Conservation (phyloP, 2,329 filamentous ascomycete species). For the Neonectria coccinea region DNA sequence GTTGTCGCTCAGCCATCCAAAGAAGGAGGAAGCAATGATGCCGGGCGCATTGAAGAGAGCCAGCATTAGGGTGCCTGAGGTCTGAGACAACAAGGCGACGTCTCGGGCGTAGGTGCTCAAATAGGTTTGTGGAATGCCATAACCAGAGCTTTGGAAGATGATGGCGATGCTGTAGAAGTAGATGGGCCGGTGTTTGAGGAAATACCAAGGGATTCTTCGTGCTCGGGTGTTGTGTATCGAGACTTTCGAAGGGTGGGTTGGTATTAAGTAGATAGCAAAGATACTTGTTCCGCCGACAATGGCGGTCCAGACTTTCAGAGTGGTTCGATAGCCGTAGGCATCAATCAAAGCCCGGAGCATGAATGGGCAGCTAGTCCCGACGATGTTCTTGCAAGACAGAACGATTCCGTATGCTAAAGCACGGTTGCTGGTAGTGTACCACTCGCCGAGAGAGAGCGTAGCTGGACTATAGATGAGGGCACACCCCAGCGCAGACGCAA, state of each 20-base stretch:
- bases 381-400: conserved; percentile 33
- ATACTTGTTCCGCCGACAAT: conserved; percentile 24
- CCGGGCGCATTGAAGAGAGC: conserved; percentile 31
- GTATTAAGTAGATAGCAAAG: conserved; percentile 22
- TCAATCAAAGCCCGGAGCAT: conserved; percentile 29
- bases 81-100: conserved; percentile 24
- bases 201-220: conserved; percentile 22
- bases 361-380: conserved; percentile 30
- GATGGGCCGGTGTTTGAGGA: conserved; percentile 23
- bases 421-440: conserved; percentile 31
- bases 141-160: conserved; percentile 30
- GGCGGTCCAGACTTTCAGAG: conserved; percentile 28
- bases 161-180: conserved; percentile 30
- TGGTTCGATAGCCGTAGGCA: conserved; percentile 27
- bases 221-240: background rate
- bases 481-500: conserved; percentile 28
- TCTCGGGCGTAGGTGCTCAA: conserved; percentile 30
- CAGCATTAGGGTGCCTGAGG: conserved; percentile 29
- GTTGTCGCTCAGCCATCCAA: conserved; percentile 31
- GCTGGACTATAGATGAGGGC: conserved; percentile 32
- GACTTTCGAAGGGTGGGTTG: conserved; percentile 17
- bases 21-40: conserved; percentile 29
- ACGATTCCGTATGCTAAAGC: conserved; percentile 34
- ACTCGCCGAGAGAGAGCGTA: conserved; percentile 34
- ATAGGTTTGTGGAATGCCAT: conserved; percentile 35